phyloP scores from a whole-genome alignment of 495 filamentous ascomycete species.

The Penicillium fimorum region DNA sequence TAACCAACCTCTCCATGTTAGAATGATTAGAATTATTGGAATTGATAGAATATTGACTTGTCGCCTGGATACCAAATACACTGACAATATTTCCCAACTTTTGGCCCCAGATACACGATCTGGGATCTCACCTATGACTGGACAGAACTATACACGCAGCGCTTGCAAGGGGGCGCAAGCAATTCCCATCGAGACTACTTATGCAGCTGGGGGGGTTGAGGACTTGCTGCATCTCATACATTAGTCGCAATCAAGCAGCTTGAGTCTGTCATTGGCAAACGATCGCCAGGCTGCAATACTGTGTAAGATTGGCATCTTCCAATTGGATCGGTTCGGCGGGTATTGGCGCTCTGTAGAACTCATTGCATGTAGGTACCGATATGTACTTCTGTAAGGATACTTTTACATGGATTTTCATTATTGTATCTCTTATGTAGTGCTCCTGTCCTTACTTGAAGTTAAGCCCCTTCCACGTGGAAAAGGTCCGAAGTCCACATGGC shows the following conservation, averaged over 20 bases:
- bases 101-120: neutral
- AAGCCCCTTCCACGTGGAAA: conserved; percentile 2
- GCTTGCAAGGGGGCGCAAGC: conserved; percentile 22
- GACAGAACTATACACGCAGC: neutral
- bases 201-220: conserved; percentile 5
- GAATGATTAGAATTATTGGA: neutral
- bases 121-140: neutral
- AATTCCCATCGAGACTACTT: conserved; percentile 21
- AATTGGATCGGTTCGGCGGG: neutral
- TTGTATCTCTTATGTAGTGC: neutral
- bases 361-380: neutral
- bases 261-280: conserved; percentile 6
- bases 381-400: neutral
- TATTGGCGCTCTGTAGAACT: neutral
- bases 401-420: neutral
- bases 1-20: neutral
- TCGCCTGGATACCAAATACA: neutral
- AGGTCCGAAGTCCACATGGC: conserved; percentile 2
- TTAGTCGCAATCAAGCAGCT: neutral
- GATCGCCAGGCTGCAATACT: neutral
- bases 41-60: neutral
- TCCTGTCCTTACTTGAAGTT: neutral
- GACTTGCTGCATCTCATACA: conserved; percentile 10
- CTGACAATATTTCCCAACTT: neutral
- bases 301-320: neutral